Base-by-base conservation (phyloP, 202 grass and related monocot species). In the Sporobolus alterniflorus region DNA sequence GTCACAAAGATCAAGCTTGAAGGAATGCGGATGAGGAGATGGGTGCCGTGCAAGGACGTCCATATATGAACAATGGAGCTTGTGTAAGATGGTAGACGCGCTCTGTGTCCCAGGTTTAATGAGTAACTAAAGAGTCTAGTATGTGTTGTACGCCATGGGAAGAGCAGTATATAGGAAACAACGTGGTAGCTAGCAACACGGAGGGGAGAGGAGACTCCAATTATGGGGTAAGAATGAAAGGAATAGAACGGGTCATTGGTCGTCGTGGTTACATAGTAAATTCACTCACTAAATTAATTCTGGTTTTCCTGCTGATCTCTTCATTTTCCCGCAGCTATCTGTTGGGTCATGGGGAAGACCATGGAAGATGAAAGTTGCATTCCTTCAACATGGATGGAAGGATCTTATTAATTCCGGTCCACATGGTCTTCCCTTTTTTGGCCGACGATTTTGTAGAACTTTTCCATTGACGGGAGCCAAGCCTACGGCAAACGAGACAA, bases 311-410 rank as follows among this genome's bases (percentile, higher is more conserved):
- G 77, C 77, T 81, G 73, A 82, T 90, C 78, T 55, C 7, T 78
- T 74, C 88, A 78, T 26, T 78, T 78, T 80, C 76, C 85, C 69
- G 49, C 70, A 39, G 21, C 69, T 68, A 63, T 7, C 3, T 25
- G 73, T 81, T 69, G 80, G 80, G 88, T 90, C 88, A 71, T 83
- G 75, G 84, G 34, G 84, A 90, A 57, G 84, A 87, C 80, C 88
- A 64, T 16, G 75, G 67, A 87, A 54, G 69, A 80, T 84, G 84
- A 87, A 84, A 87, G 75, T 62, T 83, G 6, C 36, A 8, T 39
- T 39, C 36, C 6, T 90, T 90, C 74, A 86, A 87, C 74, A 41
- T 55, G 73, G 83, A 82, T 50, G 74, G 84, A 83, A 85, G 77
- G 65, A 85, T 90, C 78, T 73, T 72, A 4, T 39, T 39, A 69